Evolutionary conservation across 164 flowering plant species (phyloP), one percentile per base, ranked within the genome.

Genomic region (Magnolia sinica): DNA sequence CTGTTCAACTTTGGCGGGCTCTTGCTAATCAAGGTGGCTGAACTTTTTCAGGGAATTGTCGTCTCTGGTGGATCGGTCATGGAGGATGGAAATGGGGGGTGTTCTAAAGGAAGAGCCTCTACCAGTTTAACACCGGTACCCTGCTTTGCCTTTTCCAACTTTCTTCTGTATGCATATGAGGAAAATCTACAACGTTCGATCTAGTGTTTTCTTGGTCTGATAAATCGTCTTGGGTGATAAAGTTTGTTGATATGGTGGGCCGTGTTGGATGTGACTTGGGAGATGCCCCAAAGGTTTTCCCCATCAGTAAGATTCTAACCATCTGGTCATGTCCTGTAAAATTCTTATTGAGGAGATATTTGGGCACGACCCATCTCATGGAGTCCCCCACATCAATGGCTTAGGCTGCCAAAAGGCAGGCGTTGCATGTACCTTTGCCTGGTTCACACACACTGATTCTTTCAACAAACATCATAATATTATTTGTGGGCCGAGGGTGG

Each of bases 21-120:
- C 61, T 55, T 55, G 18, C 61, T 55, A 55, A 55, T 55, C 13
- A 55, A 55, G 1, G 61, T 55, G 10, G 7, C 59, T 73, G 45
- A 72, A 45, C 64, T 20, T 80, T 37, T 77, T 66, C 90, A 94
- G 99, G 81, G 99, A 94, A 86, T 79, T 96, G 65, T 87, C 92
- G 73, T 69, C 86, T 74, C 76, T 92, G 45, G 99, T 94, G 52
- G 98, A 96, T 83, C 88, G 72, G 45, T 96, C 98, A 9, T 94
- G 99, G 99, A 87, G 89, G 80, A 96, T 96, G 98, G 91, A 94
- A 81, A 89, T 91, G 91, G 97, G 97, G 71, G 99, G 99, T 68
- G 24, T 84, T 77, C 85, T 92, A 31, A 87, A 78, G 77, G 88
- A 89, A 73, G 96, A 89, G 76, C 79, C 85, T n/a, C 79, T 94